Conservation (phyloP, 805 yeast genomes). For the Priceomyces haplophilus region DNA sequence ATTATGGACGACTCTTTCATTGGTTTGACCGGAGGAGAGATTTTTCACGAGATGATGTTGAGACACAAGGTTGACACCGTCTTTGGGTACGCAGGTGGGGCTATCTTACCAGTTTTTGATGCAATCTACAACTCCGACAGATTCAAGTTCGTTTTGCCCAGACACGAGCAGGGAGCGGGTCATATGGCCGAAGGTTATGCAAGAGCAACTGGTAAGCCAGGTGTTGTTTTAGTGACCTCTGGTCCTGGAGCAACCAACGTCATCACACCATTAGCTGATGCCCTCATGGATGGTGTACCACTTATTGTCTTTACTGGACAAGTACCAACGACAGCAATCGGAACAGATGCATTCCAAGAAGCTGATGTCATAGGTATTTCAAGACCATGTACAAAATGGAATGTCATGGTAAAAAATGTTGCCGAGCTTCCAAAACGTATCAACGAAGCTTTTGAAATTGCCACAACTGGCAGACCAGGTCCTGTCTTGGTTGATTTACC, state of each 20-base stretch:
- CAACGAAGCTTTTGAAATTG: constrained; percentile 97
- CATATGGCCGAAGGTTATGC: constrained; percentile 99
- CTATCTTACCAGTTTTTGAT: constrained; percentile 95
- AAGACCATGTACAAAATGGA: constrained; percentile 98
- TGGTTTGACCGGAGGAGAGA: constrained; percentile 97
- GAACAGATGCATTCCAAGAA: constrained; percentile 99
- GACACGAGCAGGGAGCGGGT: constrained; percentile 99
- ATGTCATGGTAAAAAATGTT: constrained; percentile 94
- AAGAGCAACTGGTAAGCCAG: constrained; percentile 91
- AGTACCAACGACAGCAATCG: constrained; percentile 92
- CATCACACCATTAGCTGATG: constrained; percentile 98
- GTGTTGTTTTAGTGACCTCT: constrained; percentile 96
- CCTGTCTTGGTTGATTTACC: constrained; percentile 98
- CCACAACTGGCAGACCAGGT: constrained; percentile 95
- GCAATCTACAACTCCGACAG: constrained; percentile 90
- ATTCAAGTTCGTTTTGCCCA: constrained; percentile 87
- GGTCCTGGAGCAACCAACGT: constrained; percentile 99
- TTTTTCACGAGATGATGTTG: constrained; percentile 98
- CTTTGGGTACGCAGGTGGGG: constrained; percentile 99
- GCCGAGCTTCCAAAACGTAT: constrained; percentile 93
- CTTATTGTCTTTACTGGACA: constrained; percentile 96
- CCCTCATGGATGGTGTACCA: constrained; percentile 95
- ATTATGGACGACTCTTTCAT: constrained; percentile 81
- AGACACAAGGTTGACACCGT: constrained; percentile 94
- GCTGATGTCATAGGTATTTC: constrained; percentile 98